Evolutionary conservation across 1,139 yeast genomes (phyloP).

Genomic region (Pneumocystis sp.): DNA sequence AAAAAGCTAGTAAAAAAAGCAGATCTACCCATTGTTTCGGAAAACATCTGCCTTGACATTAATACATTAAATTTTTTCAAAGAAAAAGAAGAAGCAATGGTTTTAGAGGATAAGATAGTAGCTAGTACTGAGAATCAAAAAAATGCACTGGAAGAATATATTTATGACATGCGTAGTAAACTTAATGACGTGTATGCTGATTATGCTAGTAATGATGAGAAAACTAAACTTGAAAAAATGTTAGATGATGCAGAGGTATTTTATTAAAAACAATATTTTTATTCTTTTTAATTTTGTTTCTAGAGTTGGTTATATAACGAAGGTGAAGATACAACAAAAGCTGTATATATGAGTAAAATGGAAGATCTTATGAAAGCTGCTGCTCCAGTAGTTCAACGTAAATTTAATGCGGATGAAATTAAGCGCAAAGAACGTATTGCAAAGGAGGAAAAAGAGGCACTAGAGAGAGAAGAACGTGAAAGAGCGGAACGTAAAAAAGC

Average conservation of each 20-base stretch:
- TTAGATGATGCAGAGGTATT: conserved; percentile 58
- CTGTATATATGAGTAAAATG: conserved; percentile 91
- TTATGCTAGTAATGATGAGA: conserved; percentile 84
- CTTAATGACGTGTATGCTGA: conserved; percentile 80
- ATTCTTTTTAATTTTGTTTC: background rate
- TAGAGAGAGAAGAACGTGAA: conserved; percentile 30
- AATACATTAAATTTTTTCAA: conserved; percentile 42
- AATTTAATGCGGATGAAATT: conserved; percentile 87
- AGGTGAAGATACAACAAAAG: conserved; percentile 92
- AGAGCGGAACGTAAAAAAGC: conserved; percentile 1
- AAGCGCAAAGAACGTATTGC: conserved; percentile 64
- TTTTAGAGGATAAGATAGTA: conserved; percentile 84
- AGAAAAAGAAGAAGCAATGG: conserved; percentile 74
- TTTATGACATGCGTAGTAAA: conserved; percentile 93
- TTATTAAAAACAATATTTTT: background rate
- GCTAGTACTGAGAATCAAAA: conserved; percentile 98
- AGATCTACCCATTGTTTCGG: conserved; percentile 46
- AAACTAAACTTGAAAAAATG: conserved; percentile 56
- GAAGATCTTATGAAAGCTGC: conserved; percentile 94
- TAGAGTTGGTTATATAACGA: conserved; percentile 91
- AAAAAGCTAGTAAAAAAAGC: conserved; percentile 90
- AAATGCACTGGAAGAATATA: conserved; percentile 96
- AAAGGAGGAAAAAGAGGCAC: conserved; percentile 70
- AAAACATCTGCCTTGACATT: conserved; percentile 53
- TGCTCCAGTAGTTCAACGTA: conserved; percentile 90